A percentile compares a stretch with the other conserved stretches of the same genome.
These are phyloP conservation scores for Hemerocallis citrina DNA, from an alignment of 106 monocot species.

Conservation along the genomic window DNA sequence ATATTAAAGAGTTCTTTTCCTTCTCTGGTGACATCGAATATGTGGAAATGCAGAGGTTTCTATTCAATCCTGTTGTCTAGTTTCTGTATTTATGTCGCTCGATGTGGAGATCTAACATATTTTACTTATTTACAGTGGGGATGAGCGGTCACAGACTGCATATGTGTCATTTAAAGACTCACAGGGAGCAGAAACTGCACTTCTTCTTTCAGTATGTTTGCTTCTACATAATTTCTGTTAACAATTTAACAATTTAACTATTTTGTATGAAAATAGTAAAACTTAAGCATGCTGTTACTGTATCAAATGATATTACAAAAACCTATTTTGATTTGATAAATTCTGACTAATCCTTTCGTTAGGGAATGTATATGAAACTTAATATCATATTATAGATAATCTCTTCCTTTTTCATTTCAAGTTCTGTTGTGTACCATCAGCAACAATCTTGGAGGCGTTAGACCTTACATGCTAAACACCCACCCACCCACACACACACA, in stretches of 20 bases:
- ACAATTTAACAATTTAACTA: background rate
- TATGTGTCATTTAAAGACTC: slow-evolving; percentile 39
- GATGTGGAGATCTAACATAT: background rate
- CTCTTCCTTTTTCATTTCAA: too few relatives aligned
- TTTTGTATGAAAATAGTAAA: background rate
- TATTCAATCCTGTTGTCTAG: background rate
- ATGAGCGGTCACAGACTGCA: slow-evolving; percentile 40
- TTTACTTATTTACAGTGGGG: slow-evolving; percentile 18
- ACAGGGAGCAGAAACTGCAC: slow-evolving; percentile 42
- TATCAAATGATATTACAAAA: too few relatives aligned
- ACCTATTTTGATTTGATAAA: too few relatives aligned
- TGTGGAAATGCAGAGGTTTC: slow-evolving; percentile 21
- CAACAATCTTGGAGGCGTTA: too few relatives aligned
- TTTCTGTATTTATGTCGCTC: background rate
- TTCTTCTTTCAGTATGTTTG: slow-evolving; percentile 28
- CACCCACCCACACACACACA: too few relatives aligned
- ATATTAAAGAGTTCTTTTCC: slow-evolving; percentile 27
- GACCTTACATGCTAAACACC: too few relatives aligned
- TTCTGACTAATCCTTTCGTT: too few relatives aligned
- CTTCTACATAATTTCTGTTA: background rate
- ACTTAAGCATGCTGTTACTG: too few relatives aligned
- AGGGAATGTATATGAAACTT: too few relatives aligned
- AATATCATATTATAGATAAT: too few relatives aligned
- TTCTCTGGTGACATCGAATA: slow-evolving; percentile 29
- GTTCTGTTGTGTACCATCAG: too few relatives aligned